phyloP scores from a whole-genome alignment of 805 yeast genomes.

The Alloascoidea hylecoeti region DNA sequence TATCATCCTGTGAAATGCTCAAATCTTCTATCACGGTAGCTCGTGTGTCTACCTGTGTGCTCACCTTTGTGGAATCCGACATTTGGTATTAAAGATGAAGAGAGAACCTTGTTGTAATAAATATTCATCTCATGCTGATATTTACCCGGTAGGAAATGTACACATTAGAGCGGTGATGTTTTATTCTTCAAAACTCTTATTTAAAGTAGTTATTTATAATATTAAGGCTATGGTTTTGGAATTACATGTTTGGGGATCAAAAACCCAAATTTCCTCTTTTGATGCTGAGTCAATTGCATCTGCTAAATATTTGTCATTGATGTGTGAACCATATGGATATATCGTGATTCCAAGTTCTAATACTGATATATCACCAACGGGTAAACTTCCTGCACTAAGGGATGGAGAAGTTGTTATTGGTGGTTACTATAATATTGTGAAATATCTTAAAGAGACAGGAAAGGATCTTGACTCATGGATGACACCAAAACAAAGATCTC shows the following conservation, averaged over 20 bases:
- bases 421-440: constrained; percentile 1
- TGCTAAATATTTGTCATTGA: neutral
- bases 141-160: too few species aligned
- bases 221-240: neutral
- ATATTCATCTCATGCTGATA: too few species aligned
- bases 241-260: constrained; percentile 3
- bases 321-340: neutral
- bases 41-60: too few species aligned
- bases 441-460: neutral
- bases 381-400: neutral
- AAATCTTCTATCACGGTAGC: too few species aligned
- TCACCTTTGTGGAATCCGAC: too few species aligned
- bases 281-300: neutral
- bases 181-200: too few species aligned
- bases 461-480: neutral
- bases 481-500: neutral
- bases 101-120: too few species aligned
- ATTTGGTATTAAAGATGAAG: too few species aligned
- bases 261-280: neutral
- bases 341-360: constrained; percentile 1
- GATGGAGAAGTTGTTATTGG: neutral
- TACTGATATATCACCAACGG: neutral
- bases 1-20: too few species aligned
- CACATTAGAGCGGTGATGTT: too few species aligned
- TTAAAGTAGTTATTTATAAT: too few species aligned